Base-by-base conservation (phyloP, 768 basidiomycete species). In the Mycena vulgaris region DNA sequence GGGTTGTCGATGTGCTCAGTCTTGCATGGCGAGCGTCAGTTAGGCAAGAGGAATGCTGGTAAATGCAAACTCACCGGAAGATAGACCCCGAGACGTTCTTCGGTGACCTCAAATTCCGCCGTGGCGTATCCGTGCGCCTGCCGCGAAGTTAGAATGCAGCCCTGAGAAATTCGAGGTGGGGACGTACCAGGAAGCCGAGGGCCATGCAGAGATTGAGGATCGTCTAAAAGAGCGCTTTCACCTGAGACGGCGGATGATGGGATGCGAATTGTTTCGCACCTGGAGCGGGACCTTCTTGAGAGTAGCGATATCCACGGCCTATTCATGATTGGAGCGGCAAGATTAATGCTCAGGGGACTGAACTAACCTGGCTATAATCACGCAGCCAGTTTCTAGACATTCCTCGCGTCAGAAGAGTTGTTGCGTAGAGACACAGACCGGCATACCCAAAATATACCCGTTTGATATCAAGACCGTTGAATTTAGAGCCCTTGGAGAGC, bases 1-100 rank as follows among this genome's bases (percentile, higher is more conserved):
- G 95, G 95, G 75, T 97, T 97, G 77, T 97, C 95, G 75, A 96
- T 96, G 78, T 97, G 95, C 78, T 96, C 93, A 0, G 87, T 88
- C 90, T 93, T 53, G 35, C 52, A 17, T 39, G 40, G 28, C 14
- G 37, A 37, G 33, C 13, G 25, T 53, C 16, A 45, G 56, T n/a
- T n/a, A 30, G 30, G 23, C 14, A 40, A 17, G 57, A 13, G 31
- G 13, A 30, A 31, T 17, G 8, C 2, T 51, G 42, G 51, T 63
- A 33, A 39, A 16, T 39, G 47, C 65, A 62, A 5, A 86, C 85
- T 72, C 58, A 92, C 93, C 0, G 95, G 95, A 31, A 96, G 89
- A 78, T 97, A 97, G 48, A 90, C 89, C 2, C 93, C 95, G 3
- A 97, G 87, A 19, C 95, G 89, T 66, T 95, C 94, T 23, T 77